phyloP scores from a whole-genome alignment of 2,329 filamentous ascomycete species.

The Chaetothyriales sp. region DNA sequence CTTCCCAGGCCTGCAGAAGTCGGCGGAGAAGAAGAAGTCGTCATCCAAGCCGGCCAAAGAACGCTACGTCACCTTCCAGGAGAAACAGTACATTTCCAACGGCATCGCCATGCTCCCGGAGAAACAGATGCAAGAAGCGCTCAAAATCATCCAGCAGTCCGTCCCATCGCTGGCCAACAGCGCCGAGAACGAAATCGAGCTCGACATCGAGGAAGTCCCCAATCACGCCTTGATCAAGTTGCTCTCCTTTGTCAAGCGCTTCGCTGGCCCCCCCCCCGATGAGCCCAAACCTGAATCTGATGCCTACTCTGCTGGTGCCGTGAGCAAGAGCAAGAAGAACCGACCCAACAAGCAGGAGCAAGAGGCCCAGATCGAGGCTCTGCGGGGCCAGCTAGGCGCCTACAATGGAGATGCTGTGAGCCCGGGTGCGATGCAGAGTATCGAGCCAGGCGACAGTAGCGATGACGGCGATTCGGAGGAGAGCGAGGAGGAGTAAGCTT shows the following conservation, averaged over 20 bases:
- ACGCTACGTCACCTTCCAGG: slow-evolving; percentile 57
- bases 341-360: slow-evolving; percentile 39
- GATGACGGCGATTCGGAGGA: slow-evolving; percentile 37
- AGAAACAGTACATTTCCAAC: slow-evolving; percentile 84
- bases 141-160: slow-evolving; percentile 81
- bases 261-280: slow-evolving; percentile 30
- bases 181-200: slow-evolving; percentile 34
- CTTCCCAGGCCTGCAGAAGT: slow-evolving; percentile 25
- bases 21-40: slow-evolving; percentile 35
- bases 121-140: slow-evolving; percentile 62
- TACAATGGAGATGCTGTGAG: slow-evolving; percentile 29
- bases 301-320: slow-evolving; percentile 20
- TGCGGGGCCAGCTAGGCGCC: slow-evolving; percentile 33
- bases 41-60: slow-evolving; percentile 38
- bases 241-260: slow-evolving; percentile 35
- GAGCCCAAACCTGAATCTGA: slow-evolving; percentile 27
- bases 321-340: slow-evolving; percentile 36
- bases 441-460: slow-evolving; percentile 33
- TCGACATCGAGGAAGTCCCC: slow-evolving; percentile 37
- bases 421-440: slow-evolving; percentile 30
- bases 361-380: slow-evolving; percentile 36
- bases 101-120: slow-evolving; percentile 71
- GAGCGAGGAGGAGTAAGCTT: slow-evolving; percentile 34
- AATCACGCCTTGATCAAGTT: slow-evolving; percentile 33
- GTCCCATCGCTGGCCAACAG: slow-evolving; percentile 53